Conservation (phyloP, 2,329 filamentous ascomycete species). For the Nectriaceae sp. region DNA sequence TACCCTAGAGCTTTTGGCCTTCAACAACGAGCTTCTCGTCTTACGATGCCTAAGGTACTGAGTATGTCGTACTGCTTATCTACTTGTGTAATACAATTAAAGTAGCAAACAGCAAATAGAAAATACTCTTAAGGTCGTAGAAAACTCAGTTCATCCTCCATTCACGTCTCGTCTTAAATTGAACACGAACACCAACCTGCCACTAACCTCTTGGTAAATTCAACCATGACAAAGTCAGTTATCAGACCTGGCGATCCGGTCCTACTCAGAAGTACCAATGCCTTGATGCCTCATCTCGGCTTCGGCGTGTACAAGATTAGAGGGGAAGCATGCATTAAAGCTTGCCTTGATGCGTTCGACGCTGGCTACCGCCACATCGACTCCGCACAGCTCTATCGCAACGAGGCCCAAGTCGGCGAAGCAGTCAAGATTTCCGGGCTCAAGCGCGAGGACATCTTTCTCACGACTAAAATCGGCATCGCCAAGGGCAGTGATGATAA, state of each 20-base stretch:
- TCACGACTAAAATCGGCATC: constrained; percentile 70
- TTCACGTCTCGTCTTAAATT: too few species aligned
- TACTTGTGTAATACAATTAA: too few species aligned
- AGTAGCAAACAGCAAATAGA: too few species aligned
- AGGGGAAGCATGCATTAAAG: constrained; percentile 53
- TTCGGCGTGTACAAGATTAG: constrained; percentile 71
- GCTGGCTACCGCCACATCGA: constrained; percentile 66
- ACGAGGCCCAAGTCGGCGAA: constrained; percentile 67
- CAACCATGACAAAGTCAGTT: neutral
- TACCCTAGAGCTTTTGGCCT: too few species aligned
- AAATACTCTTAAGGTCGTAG: too few species aligned
- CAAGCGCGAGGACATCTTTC: constrained; percentile 60
- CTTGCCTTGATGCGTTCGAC: constrained; percentile 59
- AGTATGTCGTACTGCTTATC: too few species aligned
- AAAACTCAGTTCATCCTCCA: too few species aligned
- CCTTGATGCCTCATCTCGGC: constrained; percentile 63
- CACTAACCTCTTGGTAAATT: too few species aligned
- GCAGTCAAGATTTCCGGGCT: constrained; percentile 61
- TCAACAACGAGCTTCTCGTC: too few species aligned
- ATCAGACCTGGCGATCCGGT: neutral
- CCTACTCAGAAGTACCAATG: constrained; percentile 21
- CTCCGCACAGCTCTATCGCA: constrained; percentile 64
- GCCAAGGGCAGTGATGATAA: constrained; percentile 51
- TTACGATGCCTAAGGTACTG: too few species aligned
- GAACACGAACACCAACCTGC: too few species aligned